These are phyloP conservation scores for Carex myosuroides DNA, from an alignment of 176 grass and related monocot genomes.

Conservation along the genomic window DNA sequence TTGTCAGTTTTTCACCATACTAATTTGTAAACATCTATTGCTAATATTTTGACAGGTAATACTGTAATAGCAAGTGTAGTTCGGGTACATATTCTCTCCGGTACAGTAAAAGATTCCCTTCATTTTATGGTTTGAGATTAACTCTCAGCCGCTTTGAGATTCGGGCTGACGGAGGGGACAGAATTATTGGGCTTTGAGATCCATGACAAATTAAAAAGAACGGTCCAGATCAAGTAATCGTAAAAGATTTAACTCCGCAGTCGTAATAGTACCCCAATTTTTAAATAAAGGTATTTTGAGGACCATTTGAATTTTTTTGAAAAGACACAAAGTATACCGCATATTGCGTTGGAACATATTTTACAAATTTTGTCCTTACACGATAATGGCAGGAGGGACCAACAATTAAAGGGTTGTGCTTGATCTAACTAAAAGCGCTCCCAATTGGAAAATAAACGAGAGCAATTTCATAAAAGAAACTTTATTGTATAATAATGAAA, in stretches of 20 bases:
- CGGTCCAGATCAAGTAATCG: too few species aligned
- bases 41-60: neutral
- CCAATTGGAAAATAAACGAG: neutral
- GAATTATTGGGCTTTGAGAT: too few species aligned
- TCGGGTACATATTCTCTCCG: too few species aligned
- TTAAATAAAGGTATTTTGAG: neutral
- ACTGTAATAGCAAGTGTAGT: neutral
- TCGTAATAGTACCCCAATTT: neutral
- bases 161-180: too few species aligned
- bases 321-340: neutral
- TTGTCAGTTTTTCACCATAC: neutral
- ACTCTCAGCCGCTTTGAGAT: too few species aligned
- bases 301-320: neutral
- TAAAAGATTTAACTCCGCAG: too few species aligned
- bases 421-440: neutral
- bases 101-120: too few species aligned
- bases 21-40: neutral
- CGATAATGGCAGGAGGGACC: neutral
- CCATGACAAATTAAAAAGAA: too few species aligned
- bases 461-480: neutral
- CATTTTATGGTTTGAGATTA: too few species aligned
- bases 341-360: neutral
- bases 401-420: neutral
- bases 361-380: neutral
- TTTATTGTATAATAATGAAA: neutral